These are phyloP conservation scores for Quercus berberidifolia DNA, from an alignment of 306 rosid species.

Conservation along the genomic window DNA sequence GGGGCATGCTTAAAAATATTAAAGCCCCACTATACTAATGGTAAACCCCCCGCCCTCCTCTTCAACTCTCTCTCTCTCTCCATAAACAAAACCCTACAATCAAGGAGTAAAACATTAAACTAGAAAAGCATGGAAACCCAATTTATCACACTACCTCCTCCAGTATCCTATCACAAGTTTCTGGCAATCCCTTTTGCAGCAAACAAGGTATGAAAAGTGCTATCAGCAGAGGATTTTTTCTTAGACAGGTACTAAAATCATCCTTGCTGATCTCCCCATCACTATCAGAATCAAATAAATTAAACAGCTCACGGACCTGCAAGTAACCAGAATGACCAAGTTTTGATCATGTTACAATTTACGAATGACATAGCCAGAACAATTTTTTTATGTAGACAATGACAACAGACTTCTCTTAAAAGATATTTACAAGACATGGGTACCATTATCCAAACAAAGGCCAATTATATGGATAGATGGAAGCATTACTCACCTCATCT, in stretches of 20 bases:
- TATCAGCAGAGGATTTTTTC: slow-evolving; percentile 69
- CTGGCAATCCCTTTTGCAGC: slow-evolving; percentile 28
- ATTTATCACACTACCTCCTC: slow-evolving; percentile 43
- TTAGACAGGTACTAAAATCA: slow-evolving; percentile 55
- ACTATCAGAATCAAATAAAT: slow-evolving; percentile 47
- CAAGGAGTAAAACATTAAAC: slow-evolving; percentile 3
- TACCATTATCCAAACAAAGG: no score
- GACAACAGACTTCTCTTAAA: neutral
- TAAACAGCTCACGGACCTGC: slow-evolving; percentile 63
- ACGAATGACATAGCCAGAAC: neutral
- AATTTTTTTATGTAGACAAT: neutral
- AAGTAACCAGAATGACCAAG: slow-evolving; percentile 15
- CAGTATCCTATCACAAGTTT: slow-evolving; percentile 19
- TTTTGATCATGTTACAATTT: neutral
- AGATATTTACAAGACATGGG: neutral
- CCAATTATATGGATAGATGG: neutral
- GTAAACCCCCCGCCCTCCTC: neutral
- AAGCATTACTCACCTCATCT: slow-evolving; percentile 50
- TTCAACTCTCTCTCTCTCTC: no score
- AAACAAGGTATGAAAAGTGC: slow-evolving; percentile 64
- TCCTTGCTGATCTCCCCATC: slow-evolving; percentile 68
- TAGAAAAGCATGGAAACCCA: neutral
- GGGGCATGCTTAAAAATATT: slow-evolving; percentile 18
- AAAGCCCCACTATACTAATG: slow-evolving; percentile 11
- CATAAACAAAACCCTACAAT: slow-evolving; percentile 14